phyloP scores from a whole-genome alignment of 2,329 filamentous ascomycete species.

The Diaporthe velutina region DNA sequence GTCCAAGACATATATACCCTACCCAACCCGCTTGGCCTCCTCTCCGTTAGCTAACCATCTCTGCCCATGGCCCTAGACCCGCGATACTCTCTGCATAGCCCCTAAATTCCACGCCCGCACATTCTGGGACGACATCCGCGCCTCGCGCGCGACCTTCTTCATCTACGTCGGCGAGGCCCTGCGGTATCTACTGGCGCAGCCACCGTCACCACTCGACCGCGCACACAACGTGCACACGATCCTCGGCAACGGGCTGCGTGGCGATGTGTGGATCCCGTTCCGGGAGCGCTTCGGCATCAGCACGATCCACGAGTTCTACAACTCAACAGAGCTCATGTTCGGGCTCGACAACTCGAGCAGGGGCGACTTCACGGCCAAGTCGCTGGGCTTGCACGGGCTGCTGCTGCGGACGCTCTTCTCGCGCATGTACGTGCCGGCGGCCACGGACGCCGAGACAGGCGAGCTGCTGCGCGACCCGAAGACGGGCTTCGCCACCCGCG shows the following conservation, averaged over 20 bases:
- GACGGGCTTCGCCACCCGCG: conserved; percentile 76
- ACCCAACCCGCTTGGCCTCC: conserved; percentile 41
- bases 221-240: conserved; percentile 70
- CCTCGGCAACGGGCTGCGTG: conserved; percentile 76
- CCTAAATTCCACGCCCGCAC: conserved; percentile 76
- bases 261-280: conserved; percentile 77
- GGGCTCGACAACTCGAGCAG: conserved; percentile 69
- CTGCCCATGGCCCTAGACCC: conserved; percentile 46
- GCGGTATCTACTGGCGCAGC: conserved; percentile 78
- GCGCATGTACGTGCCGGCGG: conserved; percentile 74
- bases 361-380: conserved; percentile 72
- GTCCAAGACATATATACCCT: background rate
- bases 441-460: conserved; percentile 76
- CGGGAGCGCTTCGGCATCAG: conserved; percentile 72
- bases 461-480: conserved; percentile 74
- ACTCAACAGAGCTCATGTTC: conserved; percentile 80
- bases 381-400: conserved; percentile 79
- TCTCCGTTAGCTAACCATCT: background rate
- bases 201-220: conserved; percentile 71
- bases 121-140: conserved; percentile 81
- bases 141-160: conserved; percentile 76
- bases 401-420: conserved; percentile 66
- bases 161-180: conserved; percentile 85
- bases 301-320: conserved; percentile 81
- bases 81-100: conserved; percentile 71